Evolutionary conservation across 2,329 filamentous ascomycete genomes (phyloP).

Genomic region (Lecanicillium sp.): DNA sequence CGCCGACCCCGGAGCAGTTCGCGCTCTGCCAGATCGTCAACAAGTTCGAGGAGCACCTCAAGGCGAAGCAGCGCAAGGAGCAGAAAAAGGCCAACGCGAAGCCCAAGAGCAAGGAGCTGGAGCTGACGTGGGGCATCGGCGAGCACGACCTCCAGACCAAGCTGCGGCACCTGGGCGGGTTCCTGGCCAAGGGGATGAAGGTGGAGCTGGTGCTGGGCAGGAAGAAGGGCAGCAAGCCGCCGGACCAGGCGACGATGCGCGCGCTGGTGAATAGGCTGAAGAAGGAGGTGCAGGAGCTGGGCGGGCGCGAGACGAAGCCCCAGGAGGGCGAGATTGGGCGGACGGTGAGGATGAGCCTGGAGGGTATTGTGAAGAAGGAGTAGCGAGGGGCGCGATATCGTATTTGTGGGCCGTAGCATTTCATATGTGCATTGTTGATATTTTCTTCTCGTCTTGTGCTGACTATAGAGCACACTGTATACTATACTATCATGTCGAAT

Average conservation of each 20-base stretch:
- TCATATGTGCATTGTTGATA: background rate
- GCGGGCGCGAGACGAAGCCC: slow-evolving; percentile 38
- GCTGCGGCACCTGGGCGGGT: slow-evolving; percentile 59
- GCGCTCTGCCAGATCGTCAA: slow-evolving; percentile 69
- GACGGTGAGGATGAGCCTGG: slow-evolving; percentile 38
- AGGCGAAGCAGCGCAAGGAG: slow-evolving; percentile 38
- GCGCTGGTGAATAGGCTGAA: slow-evolving; percentile 43
- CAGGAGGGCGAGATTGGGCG: slow-evolving; percentile 40
- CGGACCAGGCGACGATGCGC: slow-evolving; percentile 55
- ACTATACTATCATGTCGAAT: too few species aligned
- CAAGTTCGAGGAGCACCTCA: slow-evolving; percentile 44
- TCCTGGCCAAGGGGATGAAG: slow-evolving; percentile 66
- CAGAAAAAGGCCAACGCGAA: slow-evolving; percentile 36
- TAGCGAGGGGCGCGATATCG: background rate
- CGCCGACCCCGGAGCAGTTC: slow-evolving; percentile 20
- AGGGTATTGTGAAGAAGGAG: slow-evolving; percentile 24
- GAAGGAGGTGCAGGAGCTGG: slow-evolving; percentile 28
- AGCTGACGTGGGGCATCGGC: slow-evolving; percentile 84
- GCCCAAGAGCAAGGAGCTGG: slow-evolving; percentile 64
- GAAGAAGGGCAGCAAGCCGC: slow-evolving; percentile 56
- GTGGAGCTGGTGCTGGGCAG: slow-evolving; percentile 68
- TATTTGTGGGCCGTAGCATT: too few species aligned
- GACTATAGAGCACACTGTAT: background rate
- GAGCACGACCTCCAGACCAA: slow-evolving; percentile 67
- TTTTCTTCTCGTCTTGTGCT: background rate